phyloP scores from a whole-genome alignment of 2,329 filamentous ascomycete species.

The Pseudopithomyces chartarum region DNA sequence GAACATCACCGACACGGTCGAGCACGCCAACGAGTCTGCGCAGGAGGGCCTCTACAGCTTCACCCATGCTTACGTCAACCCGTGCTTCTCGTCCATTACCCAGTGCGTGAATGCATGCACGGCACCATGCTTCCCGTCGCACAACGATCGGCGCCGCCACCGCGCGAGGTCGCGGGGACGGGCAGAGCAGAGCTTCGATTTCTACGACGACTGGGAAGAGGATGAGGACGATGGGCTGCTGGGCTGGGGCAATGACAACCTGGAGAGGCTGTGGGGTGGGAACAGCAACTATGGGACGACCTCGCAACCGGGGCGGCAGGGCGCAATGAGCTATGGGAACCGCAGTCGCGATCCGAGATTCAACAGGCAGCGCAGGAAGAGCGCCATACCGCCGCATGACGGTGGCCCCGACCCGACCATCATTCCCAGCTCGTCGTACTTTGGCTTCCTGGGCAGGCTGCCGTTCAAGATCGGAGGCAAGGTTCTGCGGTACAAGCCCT shows the following conservation, averaged over 20 bases:
- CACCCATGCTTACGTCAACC: slow-evolving; percentile 80
- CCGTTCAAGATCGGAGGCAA: slow-evolving; percentile 83
- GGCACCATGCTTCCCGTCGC: slow-evolving; percentile 72
- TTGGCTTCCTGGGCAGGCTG: slow-evolving; percentile 82
- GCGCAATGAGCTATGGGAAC: slow-evolving; percentile 89
- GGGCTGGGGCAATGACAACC: slow-evolving; percentile 80
- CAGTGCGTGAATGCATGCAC: slow-evolving; percentile 72
- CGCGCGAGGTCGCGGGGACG: slow-evolving; percentile 61
- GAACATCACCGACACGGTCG: slow-evolving; percentile 87
- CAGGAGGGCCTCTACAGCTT: slow-evolving; percentile 90
- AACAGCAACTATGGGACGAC: slow-evolving; percentile 61
- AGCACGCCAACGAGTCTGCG: slow-evolving; percentile 88
- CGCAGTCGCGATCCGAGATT: slow-evolving; percentile 53
- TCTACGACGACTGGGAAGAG: slow-evolving; percentile 96
- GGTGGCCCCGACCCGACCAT: slow-evolving; percentile 74
- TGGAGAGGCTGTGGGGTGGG: slow-evolving; percentile 76
- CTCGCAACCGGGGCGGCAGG: slow-evolving; percentile 69
- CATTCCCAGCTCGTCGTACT: slow-evolving; percentile 83
- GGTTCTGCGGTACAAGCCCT: slow-evolving; percentile 85
- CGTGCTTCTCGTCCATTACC: slow-evolving; percentile 73
- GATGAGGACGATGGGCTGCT: slow-evolving; percentile 67
- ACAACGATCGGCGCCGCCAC: slow-evolving; percentile 77
- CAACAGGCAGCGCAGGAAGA: slow-evolving; percentile 57
- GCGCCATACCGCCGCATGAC: slow-evolving; percentile 55
- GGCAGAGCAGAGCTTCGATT: slow-evolving; percentile 89